Percentiles rank a stretch among this genome's conserved stretches.
These are phyloP conservation scores for Umbelopsis ramanniana DNA, from an alignment of 192 early-diverging fungal species.

Conservation along the genomic window DNA sequence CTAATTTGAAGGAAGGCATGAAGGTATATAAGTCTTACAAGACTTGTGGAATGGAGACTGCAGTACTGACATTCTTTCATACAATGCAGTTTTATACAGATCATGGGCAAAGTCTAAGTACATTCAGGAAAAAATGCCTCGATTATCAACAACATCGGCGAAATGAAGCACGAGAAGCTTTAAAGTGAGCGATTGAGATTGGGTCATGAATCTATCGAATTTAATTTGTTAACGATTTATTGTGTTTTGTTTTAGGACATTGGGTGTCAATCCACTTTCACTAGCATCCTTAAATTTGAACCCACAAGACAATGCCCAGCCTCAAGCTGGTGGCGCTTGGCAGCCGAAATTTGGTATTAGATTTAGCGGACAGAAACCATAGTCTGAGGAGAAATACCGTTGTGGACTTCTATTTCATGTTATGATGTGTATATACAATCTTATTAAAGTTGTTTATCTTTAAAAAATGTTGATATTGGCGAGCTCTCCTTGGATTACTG, in stretches of 20 bases:
- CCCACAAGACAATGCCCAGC: background rate
- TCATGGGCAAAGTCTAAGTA: conserved; percentile 65
- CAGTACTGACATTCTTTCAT: background rate
- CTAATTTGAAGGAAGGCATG: conserved; percentile 77
- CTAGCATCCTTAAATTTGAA: conserved; percentile 8
- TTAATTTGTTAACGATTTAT: background rate
- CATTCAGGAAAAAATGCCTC: conserved; percentile 62
- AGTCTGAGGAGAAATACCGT: background rate
- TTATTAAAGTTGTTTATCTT: too few relatives aligned
- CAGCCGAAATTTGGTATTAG: conserved; percentile 16
- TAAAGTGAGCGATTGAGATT: conserved; percentile 34
- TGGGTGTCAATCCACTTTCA: conserved; percentile 9
- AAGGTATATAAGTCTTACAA: conserved; percentile 48
- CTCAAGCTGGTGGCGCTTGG: background rate
- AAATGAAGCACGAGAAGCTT: conserved; percentile 64
- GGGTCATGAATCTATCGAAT: background rate
- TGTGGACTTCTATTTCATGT: background rate
- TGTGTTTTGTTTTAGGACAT: background rate
- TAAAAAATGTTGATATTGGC: background rate
- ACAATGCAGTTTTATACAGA: conserved; percentile 65
- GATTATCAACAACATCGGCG: conserved; percentile 75
- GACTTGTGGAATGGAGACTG: background rate
- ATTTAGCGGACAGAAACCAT: background rate
- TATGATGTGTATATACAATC: too few relatives aligned
- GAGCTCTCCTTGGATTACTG: background rate